phyloP scores from a whole-genome alignment of 192 early-diverging fungal species.

The Fimicolochytrium jonesii region DNA sequence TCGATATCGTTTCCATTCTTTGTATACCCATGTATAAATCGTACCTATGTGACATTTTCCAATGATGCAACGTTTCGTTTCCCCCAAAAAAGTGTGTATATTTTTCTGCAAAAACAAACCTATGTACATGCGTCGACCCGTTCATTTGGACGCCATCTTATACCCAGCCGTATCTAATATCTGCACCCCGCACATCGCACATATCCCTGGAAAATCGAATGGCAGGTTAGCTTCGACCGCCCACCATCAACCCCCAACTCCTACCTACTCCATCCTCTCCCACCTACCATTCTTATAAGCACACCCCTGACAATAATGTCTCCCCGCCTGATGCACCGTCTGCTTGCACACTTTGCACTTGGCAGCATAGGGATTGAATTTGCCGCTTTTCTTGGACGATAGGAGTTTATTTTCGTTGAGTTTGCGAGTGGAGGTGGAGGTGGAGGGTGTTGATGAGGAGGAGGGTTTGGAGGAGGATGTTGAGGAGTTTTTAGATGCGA shows the following conservation, averaged over 20 bases:
- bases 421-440: constrained; percentile 9
- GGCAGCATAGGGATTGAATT: constrained; percentile 36
- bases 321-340: constrained; percentile 26
- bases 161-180: constrained; percentile 40
- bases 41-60: too few species aligned
- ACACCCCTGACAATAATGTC: constrained; percentile 36
- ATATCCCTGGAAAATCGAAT: constrained; percentile 24
- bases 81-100: too few species aligned
- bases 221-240: neutral
- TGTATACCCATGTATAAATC: too few species aligned
- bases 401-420: constrained; percentile 39
- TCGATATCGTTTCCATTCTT: too few species aligned
- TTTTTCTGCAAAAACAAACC: too few species aligned
- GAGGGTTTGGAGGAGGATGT: constrained; percentile 4
- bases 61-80: too few species aligned
- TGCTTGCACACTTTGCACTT: constrained; percentile 32
- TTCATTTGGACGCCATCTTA: constrained; percentile 33
- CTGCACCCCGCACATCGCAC: constrained; percentile 39
- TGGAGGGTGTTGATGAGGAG: neutral
- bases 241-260: neutral
- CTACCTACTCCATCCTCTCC: neutral
- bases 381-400: constrained; percentile 21
- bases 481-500: constrained; percentile 4
- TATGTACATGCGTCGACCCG: too few species aligned
- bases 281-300: constrained; percentile 33